Conservation (phyloP, 768 basidiomycete species). For the Agrocybe pediades region DNA sequence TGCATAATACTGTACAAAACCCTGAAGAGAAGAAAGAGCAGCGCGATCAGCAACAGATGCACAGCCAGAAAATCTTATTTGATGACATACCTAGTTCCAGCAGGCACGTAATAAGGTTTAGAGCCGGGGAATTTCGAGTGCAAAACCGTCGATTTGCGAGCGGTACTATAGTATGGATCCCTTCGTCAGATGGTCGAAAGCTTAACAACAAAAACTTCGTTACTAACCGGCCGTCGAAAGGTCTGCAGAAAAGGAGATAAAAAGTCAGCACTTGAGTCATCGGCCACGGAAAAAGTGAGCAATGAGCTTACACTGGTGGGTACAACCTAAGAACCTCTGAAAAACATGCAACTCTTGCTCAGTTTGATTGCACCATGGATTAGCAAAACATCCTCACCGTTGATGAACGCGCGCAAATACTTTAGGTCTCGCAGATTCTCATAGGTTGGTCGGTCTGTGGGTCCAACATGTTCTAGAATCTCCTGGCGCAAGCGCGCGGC, state of each 20-base stretch:
- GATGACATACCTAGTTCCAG: constrained; percentile 18
- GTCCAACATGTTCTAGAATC: constrained; percentile 39
- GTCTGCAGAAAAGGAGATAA: constrained; percentile 1
- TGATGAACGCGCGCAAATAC: constrained; percentile 32
- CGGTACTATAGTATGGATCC: constrained; percentile 5
- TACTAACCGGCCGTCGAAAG: constrained; percentile 12
- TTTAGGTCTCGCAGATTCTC: constrained; percentile 51
- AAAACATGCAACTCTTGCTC: background rate
- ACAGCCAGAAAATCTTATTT: background rate
- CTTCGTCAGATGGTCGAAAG: background rate
- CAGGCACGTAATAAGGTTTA: constrained; percentile 24
- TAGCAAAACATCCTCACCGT: constrained; percentile 21
- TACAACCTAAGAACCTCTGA: constrained; percentile 45
- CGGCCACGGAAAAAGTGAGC: background rate
- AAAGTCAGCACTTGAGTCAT: background rate
- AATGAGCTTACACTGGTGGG: constrained; percentile 29
- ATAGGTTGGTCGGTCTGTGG: constrained; percentile 37
- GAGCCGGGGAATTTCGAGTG: constrained; percentile 19
- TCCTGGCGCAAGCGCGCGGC: constrained; percentile 39
- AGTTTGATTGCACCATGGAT: background rate
- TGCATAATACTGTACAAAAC: constrained; percentile 46
- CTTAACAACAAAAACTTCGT: background rate
- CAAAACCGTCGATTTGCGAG: constrained; percentile 19
- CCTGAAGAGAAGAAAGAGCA: background rate
- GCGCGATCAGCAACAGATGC: background rate